A percentile compares a stretch with the other conserved stretches of the same genome.
phyloP scores from a whole-genome alignment of 2,329 filamentous ascomycete species.

The Zopfia rhizophila region DNA sequence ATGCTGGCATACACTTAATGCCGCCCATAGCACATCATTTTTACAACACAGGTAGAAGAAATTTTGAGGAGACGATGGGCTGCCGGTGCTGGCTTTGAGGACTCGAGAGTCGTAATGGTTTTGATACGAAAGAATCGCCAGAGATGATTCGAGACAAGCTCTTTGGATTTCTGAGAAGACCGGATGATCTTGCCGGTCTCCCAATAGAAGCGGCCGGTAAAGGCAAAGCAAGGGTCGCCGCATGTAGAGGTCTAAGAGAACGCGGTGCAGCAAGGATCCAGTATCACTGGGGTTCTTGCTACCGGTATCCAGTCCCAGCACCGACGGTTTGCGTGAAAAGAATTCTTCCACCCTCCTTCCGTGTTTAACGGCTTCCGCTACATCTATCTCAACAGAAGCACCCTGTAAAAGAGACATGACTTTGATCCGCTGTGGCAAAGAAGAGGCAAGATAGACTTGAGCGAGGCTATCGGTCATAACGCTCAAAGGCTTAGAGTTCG shows the following conservation, averaged over 20 bases:
- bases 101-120: conserved; percentile 20
- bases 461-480: conserved; percentile 29
- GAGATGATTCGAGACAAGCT: conserved; percentile 32
- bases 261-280: conserved; percentile 24
- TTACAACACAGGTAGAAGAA: conserved; percentile 43
- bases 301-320: conserved; percentile 17
- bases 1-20: conserved; percentile 42
- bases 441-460: conserved; percentile 30
- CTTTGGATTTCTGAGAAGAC: conserved; percentile 19
- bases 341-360: conserved; percentile 24
- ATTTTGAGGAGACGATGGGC: conserved; percentile 26
- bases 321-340: conserved; percentile 20
- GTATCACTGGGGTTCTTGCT: conserved; percentile 6
- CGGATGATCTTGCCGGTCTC: conserved; percentile 11
- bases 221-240: conserved; percentile 29
- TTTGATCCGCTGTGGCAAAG: conserved; percentile 25
- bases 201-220: conserved; percentile 33
- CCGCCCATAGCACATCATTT: conserved; percentile 42
- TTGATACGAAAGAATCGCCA: conserved; percentile 32
- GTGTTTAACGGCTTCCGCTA: conserved; percentile 19
- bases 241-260: conserved; percentile 30
- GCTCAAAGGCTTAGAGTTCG: conserved; percentile 11
- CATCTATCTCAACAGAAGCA: conserved; percentile 15
- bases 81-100: conserved; percentile 9
- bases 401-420: conserved; percentile 29